Evolutionary conservation across 2,329 filamentous ascomycete genomes (phyloP).

Genomic region (Neobulgaria alba): DNA sequence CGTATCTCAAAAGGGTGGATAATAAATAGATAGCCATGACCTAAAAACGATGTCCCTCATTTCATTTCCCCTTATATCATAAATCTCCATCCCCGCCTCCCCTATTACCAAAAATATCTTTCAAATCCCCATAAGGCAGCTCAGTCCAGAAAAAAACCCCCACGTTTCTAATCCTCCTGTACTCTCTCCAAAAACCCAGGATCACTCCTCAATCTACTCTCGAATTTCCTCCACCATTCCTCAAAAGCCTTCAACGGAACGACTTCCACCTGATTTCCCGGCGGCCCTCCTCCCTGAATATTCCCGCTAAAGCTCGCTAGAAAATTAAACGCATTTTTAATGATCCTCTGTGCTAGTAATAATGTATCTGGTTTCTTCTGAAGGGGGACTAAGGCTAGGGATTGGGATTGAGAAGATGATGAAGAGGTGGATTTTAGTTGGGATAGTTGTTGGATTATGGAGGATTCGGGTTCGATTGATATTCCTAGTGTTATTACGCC

Average conservation of each 20-base stretch:
- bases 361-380: slow-evolving; percentile 47
- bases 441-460: slow-evolving; percentile 63
- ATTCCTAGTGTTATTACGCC: slow-evolving; percentile 66
- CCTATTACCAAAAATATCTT: background rate
- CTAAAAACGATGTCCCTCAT: too few relatives aligned
- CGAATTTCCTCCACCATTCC: slow-evolving; percentile 98
- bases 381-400: background rate
- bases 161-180: slow-evolving; percentile 16
- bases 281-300: slow-evolving; percentile 49
- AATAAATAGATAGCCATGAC: too few relatives aligned
- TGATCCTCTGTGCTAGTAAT: slow-evolving; percentile 82
- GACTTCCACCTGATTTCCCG: too few relatives aligned
- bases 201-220: slow-evolving; percentile 74
- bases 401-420: background rate
- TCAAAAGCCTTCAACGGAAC: slow-evolving; percentile 93
- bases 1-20: too few relatives aligned
- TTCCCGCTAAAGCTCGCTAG: slow-evolving; percentile 74
- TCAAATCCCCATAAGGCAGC: background rate
- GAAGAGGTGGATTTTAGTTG: slow-evolving; percentile 34
- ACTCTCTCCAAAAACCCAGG: slow-evolving; percentile 75
- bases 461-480: slow-evolving; percentile 65
- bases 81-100: background rate
- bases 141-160: background rate
- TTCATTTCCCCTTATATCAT: too few relatives aligned
- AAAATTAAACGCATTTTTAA: slow-evolving; percentile 96